Evolutionary conservation across 1,284 basidiomycete species (phyloP), one percentile per base, ranked within the genome.

Genomic region (Fomitopsis betulina): DNA sequence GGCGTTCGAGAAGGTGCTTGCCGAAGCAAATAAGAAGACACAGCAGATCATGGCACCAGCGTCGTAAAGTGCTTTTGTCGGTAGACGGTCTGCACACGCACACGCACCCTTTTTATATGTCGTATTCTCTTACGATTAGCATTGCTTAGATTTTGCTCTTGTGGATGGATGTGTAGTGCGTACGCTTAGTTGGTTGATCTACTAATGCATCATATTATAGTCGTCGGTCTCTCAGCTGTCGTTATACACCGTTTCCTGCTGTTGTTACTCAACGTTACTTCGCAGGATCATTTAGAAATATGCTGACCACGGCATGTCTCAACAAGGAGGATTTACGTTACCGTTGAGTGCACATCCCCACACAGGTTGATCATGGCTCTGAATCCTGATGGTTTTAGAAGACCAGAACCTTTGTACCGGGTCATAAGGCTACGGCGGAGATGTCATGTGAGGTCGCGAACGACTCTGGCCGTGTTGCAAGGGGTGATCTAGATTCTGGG

Each of bases 11-110:
- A 75, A 73, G 56, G 87, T 85, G 25, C 71, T 92, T 42, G 76
- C 75, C 30, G 89, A 91, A 56, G 90, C 89, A 33, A 84, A 83
- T 49, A 68, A 76, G 62, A 90, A 87, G 75, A 90, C 89, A 3
- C 83, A 85, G 66, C 84, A 85, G 40, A 92, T 92, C 60, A 88
- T 90, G 83, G 86, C 87, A 7, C 77, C 79, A 12, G 68, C 67
- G n/a, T 63, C 70, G 56, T 72, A 62, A 65, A 47, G 50, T 50
- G 50, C 35, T 55, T n/a, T 27, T 37, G 27, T 53, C 33, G 54
- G 53, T 45, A 56, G 49, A 30, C 40, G 40, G 51, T 54, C 25
- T 54, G 35, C 47, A 45, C 55, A 51, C 37, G 42, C 8, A 33
- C 32, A 33, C n/a, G n/a, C n/a, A 33, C 8, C 35, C 4, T 37